Percentiles rank a stretch among this genome's conserved stretches.
These are phyloP conservation scores for Zygnema circumcarinatum DNA, from an alignment of 139 green algal genomes.

Conservation along the genomic window DNA sequence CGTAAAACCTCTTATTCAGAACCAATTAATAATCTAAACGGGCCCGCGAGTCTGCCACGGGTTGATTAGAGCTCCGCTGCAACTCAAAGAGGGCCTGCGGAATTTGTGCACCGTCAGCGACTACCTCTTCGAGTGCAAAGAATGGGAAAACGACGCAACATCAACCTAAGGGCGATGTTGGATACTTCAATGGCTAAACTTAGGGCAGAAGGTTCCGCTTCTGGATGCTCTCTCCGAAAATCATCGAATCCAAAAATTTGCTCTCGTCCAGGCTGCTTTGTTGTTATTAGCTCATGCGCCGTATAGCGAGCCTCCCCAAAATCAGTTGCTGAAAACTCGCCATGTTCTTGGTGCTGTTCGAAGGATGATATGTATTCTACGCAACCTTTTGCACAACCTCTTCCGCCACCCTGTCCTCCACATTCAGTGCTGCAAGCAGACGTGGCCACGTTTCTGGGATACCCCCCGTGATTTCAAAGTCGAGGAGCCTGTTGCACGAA, in stretches of 20 bases:
- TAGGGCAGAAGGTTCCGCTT: background rate
- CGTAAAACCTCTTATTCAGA: background rate
- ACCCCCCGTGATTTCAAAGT: conserved; percentile 93
- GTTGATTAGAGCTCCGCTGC: background rate
- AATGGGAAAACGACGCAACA: background rate
- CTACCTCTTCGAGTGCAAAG: background rate
- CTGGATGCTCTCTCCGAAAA: background rate
- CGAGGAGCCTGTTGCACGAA: conserved; percentile 71
- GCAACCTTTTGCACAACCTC: background rate
- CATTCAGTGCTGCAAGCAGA: conserved; percentile 69
- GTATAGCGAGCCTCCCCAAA: background rate
- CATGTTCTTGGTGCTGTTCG: background rate
- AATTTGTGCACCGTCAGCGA: background rate
- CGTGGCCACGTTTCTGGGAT: conserved; percentile 92
- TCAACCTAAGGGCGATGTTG: background rate
- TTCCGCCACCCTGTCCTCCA: conserved; percentile 22
- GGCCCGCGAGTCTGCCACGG: background rate
- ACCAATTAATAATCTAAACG: background rate
- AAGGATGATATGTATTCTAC: background rate
- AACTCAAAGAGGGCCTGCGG: background rate
- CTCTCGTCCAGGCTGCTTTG: too few species aligned
- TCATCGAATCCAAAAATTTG: background rate
- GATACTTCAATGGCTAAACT: background rate
- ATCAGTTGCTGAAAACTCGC: background rate
- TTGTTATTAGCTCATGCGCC: too few species aligned